Evolutionary conservation across 768 basidiomycete genomes (phyloP).

Genomic region (Lactarius trivialis): DNA sequence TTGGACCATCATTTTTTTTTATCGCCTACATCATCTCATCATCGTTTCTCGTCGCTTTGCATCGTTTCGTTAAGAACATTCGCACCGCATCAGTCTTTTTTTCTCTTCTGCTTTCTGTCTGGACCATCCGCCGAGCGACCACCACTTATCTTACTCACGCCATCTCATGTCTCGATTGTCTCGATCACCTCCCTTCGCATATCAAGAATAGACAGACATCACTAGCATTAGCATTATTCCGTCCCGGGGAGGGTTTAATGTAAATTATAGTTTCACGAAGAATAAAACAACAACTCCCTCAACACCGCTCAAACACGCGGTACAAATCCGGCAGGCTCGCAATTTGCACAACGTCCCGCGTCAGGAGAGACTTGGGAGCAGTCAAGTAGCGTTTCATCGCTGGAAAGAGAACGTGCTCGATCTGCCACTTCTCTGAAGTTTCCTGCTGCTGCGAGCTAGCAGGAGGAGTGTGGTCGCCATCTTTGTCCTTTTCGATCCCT

Average conservation of each 20-base stretch:
- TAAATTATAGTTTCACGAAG: slow-evolving; percentile 10
- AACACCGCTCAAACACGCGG: slow-evolving; percentile 92
- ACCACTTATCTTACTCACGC: slow-evolving; percentile 6
- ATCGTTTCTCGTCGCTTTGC: background rate
- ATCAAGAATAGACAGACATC: background rate
- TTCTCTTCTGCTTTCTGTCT: background rate
- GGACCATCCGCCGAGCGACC: background rate
- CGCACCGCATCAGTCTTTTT: background rate
- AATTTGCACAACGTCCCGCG: slow-evolving; percentile 74
- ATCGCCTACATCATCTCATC: background rate
- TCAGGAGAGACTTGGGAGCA: slow-evolving; percentile 60
- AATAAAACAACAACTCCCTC: slow-evolving; percentile 4
- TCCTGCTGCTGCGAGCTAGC: slow-evolving; percentile 33
- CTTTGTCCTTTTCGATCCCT: slow-evolving; percentile 1
- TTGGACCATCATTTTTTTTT: background rate
- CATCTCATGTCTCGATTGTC: slow-evolving; percentile 13
- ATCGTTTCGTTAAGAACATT: background rate
- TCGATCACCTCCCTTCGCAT: background rate
- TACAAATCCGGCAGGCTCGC: slow-evolving; percentile 90
- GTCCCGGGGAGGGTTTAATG: slow-evolving; percentile 1
- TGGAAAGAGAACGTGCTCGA: slow-evolving; percentile 88
- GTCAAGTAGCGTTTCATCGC: slow-evolving; percentile 70
- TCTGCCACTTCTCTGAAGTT: slow-evolving; percentile 72
- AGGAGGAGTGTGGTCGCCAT: slow-evolving; percentile 26
- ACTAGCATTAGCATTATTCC: slow-evolving; percentile 4